Base-by-base conservation (phyloP, 768 basidiomycete species). In the Mycena capillaripes region DNA sequence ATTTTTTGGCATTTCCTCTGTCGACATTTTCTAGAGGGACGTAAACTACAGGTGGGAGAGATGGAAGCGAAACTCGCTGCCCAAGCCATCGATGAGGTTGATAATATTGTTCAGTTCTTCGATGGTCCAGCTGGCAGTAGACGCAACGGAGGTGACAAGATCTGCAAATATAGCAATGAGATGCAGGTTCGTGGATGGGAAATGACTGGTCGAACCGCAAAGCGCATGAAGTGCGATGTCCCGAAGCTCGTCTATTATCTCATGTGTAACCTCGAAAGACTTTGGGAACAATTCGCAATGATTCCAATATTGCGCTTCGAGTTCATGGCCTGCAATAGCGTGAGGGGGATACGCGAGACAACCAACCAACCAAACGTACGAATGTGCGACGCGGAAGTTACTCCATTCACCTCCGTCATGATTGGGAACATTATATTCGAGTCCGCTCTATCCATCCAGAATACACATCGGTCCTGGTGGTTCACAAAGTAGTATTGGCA, bases 371-470 rank as follows among this genome's bases (percentile, higher is more conserved):
- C n/a, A n/a, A n/a, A 78, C 85, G 58, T 60, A 89, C 89, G 80
- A 19, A 88, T 75, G 73, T 87, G 86, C 5, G 80, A 78, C n/a
- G 80, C 74, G 0, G 80, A 79, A 10, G 79, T 80, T 0, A 84
- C 81, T 2, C 87, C 88, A 42, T 80, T 79, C 2, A 83, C 77
- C 44, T 85, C 81, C 36, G 50, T 12, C 79, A 77, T 19, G 50
- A 71, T 23, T 6, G 60, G 29, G 40, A 90, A 76, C 9, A 78
- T 44, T 3, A 7, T 59, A 0, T 66, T 44, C 2, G 84, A 82
- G 0, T 84, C 76, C 66, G 84, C 87, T 0, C 81, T 73, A 53
- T 91, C 85, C 40, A 91, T 65, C 84, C 88, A 92, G 71, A 92
- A 92, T 12, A 91, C 78, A n/a, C 81, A 76, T 23, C 87, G 84